Percentiles rank a stretch among this genome's conserved stretches.
Conservation (phyloP, 164 flowering plant genomes). For the Umbellularia californica region DNA sequence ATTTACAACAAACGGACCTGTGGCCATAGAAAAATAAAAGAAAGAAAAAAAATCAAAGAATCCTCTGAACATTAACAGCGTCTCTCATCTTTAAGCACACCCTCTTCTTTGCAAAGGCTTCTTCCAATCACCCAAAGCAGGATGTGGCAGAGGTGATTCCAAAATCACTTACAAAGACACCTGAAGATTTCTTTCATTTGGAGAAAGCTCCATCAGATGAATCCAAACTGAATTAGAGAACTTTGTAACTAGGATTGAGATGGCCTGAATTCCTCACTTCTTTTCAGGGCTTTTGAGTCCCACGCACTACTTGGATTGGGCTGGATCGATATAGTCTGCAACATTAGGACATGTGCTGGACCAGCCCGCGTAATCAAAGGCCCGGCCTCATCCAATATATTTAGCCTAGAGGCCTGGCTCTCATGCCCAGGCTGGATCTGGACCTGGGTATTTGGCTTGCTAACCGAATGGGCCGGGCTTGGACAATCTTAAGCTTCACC, state of each 20-base stretch:
- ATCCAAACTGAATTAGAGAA: constrained; percentile 14
- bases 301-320: too few species aligned
- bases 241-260: constrained; percentile 14
- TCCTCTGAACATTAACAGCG: constrained; percentile 9
- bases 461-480: too few species aligned
- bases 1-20: too few species aligned
- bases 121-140: constrained; percentile 20
- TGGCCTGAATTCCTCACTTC: constrained; percentile 12
- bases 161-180: constrained; percentile 29
- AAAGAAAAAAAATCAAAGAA: constrained; percentile 22
- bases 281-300: not conserved
- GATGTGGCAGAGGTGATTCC: constrained; percentile 12
- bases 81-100: constrained; percentile 5
- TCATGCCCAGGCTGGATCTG: too few species aligned
- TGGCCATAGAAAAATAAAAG: not conserved
- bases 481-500: too few species aligned
- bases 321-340: too few species aligned
- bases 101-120: constrained; percentile 12
- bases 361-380: too few species aligned
- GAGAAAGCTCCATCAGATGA: constrained; percentile 16
- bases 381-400: too few species aligned
- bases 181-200: constrained; percentile 45
- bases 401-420: too few species aligned
- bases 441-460: too few species aligned
- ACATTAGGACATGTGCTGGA: too few species aligned